A percentile compares a stretch with the other conserved stretches of the same genome.
Evolutionary conservation across 1,284 basidiomycete genomes (phyloP).

Genomic region (Cronartium ribicola): DNA sequence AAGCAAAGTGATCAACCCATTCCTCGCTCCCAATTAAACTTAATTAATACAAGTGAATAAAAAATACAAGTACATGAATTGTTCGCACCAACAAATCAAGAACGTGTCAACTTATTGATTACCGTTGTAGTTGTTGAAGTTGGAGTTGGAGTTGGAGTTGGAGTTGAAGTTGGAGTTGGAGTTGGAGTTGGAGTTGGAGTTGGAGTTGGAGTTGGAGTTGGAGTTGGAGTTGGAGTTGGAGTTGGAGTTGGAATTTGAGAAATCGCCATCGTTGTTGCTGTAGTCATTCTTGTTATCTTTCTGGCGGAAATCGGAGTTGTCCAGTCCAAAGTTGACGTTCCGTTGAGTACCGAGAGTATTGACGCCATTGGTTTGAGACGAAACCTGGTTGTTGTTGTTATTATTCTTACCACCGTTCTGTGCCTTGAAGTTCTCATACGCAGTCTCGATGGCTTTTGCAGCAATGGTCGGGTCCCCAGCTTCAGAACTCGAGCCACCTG

Average conservation of each 20-base stretch:
- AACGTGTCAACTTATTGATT: not conserved
- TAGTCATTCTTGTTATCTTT: not conserved
- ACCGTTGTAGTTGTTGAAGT: not conserved
- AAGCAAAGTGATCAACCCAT: no score
- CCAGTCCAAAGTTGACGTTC: not conserved
- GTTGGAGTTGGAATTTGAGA: not conserved
- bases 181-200: not conserved
- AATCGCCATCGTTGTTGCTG: not conserved
- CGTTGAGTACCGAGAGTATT: not conserved
- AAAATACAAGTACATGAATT: no score
- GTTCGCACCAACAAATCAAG: no score
- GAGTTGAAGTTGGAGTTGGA: not conserved
- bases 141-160: not conserved
- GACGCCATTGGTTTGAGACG: not conserved
- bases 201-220: not conserved
- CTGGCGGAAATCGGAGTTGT: not conserved
- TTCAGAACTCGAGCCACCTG: conserved; percentile 1
- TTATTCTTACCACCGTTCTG: not conserved
- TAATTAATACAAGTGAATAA: no score
- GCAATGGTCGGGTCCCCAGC: conserved; percentile 17
- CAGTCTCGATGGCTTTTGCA: conserved; percentile 26
- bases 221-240: not conserved
- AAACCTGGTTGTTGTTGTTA: not conserved
- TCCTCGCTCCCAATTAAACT: no score
- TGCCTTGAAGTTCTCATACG: conserved; percentile 17